Evolutionary conservation across 83 land plant species (phyloP).

Genomic region (Thuja plicata): DNA sequence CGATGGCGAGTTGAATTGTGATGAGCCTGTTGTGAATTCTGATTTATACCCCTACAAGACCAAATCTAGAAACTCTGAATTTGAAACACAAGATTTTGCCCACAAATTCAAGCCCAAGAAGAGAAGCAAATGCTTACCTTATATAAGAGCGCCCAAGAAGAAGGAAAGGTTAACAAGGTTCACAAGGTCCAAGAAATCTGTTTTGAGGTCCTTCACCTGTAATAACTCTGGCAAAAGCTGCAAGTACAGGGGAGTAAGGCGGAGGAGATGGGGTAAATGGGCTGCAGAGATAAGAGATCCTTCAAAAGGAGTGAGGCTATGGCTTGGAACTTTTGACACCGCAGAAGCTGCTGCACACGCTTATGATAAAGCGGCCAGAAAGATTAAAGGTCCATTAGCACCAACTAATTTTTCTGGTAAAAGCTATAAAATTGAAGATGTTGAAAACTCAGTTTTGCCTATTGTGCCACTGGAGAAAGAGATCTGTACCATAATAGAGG

Average conservation of each 20-base stretch:
- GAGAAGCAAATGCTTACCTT: not conserved
- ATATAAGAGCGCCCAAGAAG: not conserved
- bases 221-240: not conserved
- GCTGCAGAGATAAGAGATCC: conserved; percentile 16
- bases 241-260: conserved; percentile 10
- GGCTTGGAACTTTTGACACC: conserved; percentile 14
- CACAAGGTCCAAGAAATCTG: not conserved
- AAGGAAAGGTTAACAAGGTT: not conserved
- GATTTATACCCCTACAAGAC: not conserved
- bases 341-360: conserved; percentile 15
- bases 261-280: conserved; percentile 16
- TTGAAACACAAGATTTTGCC: not conserved
- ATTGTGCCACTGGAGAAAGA: not conserved
- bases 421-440: not conserved
- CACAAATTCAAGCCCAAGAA: conserved; percentile 1
- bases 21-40: not conserved
- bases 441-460: not conserved
- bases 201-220: conserved; percentile 1
- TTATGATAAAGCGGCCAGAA: conserved; percentile 11
- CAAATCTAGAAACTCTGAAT: not conserved
- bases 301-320: conserved; percentile 10
- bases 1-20: not conserved
- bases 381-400: conserved; percentile 5
- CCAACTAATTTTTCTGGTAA: conserved; percentile 5
- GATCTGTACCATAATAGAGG: not conserved